Percentiles rank a stretch among this genome's conserved stretches.
Evolutionary conservation across 106 monocot genomes (phyloP).

Genomic region (Acanthochlamys bracteata): DNA sequence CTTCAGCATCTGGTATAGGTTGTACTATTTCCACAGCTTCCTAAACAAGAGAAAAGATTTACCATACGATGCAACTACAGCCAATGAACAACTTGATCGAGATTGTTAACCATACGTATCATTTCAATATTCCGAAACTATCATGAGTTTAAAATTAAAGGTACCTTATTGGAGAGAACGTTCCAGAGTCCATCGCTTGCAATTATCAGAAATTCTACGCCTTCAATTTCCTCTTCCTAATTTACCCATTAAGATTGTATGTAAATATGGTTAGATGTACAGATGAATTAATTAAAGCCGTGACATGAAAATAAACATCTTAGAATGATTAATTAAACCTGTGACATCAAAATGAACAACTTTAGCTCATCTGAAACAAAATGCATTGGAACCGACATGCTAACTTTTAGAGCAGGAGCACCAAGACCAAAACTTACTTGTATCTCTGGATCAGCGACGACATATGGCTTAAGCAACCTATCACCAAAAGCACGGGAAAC

Average conservation of each 20-base stretch:
- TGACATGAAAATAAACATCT: no score
- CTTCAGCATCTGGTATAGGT: conserved; percentile 39
- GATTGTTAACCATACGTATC: no score
- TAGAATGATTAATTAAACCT: no score
- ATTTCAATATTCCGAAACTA: no score
- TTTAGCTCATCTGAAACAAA: no score
- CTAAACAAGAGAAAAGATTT: conserved; percentile 12
- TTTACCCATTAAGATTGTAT: no score
- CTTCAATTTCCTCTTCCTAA: conserved; percentile 36
- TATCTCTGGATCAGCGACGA: conserved; percentile 73
- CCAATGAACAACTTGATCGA: no score
- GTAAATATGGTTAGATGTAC: no score
- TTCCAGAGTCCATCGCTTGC: conserved; percentile 50
- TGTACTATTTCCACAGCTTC: conserved; percentile 50
- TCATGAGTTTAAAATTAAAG: not conserved
- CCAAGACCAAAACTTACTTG: conserved; percentile 23
- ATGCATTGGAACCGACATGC: no score
- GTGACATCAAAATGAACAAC: no score
- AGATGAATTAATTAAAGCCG: no score
- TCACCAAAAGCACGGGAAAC: conserved; percentile 82
- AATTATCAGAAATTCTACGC: conserved; percentile 37
- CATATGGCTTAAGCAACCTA: conserved; percentile 59
- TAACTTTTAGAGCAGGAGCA: not conserved
- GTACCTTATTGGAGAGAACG: conserved; percentile 39
- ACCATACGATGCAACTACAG: no score